These are phyloP conservation scores for Corynespora cassiicola DNA, from an alignment of 2,329 filamentous ascomycete genomes.

Conservation along the genomic window DNA sequence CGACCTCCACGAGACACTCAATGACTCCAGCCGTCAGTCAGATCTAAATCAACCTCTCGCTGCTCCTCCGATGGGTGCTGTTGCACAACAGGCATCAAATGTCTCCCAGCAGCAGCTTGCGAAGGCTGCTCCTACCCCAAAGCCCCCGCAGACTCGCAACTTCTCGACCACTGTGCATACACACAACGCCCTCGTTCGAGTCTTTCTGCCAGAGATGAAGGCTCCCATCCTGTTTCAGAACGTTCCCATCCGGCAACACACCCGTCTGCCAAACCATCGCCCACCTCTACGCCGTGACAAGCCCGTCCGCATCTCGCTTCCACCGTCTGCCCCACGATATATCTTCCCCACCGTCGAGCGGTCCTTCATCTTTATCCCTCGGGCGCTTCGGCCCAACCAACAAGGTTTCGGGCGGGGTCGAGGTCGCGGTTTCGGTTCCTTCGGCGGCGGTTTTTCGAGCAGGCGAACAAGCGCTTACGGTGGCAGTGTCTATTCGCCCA, in stretches of 20 bases:
- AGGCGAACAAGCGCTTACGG: constrained; percentile 82
- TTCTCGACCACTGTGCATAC: constrained; percentile 85
- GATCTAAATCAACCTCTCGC: constrained; percentile 28
- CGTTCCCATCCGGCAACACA: constrained; percentile 87
- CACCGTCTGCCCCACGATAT: constrained; percentile 79
- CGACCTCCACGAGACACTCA: constrained; percentile 82
- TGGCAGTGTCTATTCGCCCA: constrained; percentile 84
- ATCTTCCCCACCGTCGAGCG: constrained; percentile 89
- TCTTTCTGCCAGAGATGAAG: constrained; percentile 79
- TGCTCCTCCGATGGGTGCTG: constrained; percentile 18
- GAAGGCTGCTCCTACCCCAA: constrained; percentile 29
- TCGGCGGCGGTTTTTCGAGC: constrained; percentile 68
- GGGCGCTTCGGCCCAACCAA: constrained; percentile 91
- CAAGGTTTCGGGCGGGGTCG: constrained; percentile 73
- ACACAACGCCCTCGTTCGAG: constrained; percentile 83
- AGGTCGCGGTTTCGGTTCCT: constrained; percentile 74
- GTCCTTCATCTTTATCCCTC: constrained; percentile 97
- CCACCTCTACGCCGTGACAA: constrained; percentile 95
- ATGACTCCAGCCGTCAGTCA: constrained; percentile 44
- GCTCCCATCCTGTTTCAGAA: constrained; percentile 74
- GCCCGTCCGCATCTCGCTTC: constrained; percentile 91
- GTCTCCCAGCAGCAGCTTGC: constrained; percentile 27
- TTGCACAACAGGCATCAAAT: constrained; percentile 24
- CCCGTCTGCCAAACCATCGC: constrained; percentile 90
- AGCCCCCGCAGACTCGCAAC: constrained; percentile 43